Evolutionary conservation across 768 basidiomycete genomes (phyloP).

Genomic region (Kwoniella newhampshirensis): DNA sequence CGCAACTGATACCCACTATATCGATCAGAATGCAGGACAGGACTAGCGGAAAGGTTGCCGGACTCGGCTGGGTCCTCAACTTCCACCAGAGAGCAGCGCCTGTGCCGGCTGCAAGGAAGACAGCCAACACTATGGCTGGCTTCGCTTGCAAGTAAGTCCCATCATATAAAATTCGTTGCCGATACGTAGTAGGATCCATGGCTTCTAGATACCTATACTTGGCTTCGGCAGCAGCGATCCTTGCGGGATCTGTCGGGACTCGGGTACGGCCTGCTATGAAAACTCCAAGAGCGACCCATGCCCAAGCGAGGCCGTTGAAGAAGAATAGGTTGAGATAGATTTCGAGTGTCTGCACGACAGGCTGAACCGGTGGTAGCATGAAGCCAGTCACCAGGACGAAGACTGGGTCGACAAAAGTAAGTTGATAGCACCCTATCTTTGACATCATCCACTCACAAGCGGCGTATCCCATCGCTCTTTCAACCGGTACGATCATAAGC

Average conservation of each 20-base stretch:
- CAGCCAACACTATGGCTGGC: slow-evolving; percentile 38
- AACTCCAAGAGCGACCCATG: slow-evolving; percentile 44
- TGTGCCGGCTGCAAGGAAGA: slow-evolving; percentile 43
- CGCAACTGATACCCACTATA: slow-evolving; percentile 24
- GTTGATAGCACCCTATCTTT: background rate
- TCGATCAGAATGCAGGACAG: slow-evolving; percentile 48
- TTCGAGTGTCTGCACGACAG: slow-evolving; percentile 46
- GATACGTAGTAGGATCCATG: slow-evolving; percentile 9
- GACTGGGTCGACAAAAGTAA: slow-evolving; percentile 12
- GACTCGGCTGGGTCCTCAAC: slow-evolving; percentile 46
- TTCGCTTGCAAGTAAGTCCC: slow-evolving; percentile 48
- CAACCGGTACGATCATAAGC: slow-evolving; percentile 34
- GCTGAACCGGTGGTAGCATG: slow-evolving; percentile 44
- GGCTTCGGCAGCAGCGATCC: slow-evolving; percentile 27
- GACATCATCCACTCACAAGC: slow-evolving; percentile 34
- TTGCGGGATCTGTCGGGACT: slow-evolving; percentile 23
- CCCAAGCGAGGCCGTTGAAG: slow-evolving; percentile 46
- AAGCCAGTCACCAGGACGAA: slow-evolving; percentile 45
- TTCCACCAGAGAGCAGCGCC: slow-evolving; percentile 48
- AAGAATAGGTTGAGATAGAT: slow-evolving; percentile 44
- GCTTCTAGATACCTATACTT: slow-evolving; percentile 20
- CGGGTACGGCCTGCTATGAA: slow-evolving; percentile 40
- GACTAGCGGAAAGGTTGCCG: slow-evolving; percentile 48
- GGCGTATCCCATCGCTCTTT: slow-evolving; percentile 42
- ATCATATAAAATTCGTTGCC: slow-evolving; percentile 20